Evolutionary conservation across 805 yeast genomes (phyloP), one percentile per base, ranked within the genome.

Genomic region (Komagataella pastoris): DNA sequence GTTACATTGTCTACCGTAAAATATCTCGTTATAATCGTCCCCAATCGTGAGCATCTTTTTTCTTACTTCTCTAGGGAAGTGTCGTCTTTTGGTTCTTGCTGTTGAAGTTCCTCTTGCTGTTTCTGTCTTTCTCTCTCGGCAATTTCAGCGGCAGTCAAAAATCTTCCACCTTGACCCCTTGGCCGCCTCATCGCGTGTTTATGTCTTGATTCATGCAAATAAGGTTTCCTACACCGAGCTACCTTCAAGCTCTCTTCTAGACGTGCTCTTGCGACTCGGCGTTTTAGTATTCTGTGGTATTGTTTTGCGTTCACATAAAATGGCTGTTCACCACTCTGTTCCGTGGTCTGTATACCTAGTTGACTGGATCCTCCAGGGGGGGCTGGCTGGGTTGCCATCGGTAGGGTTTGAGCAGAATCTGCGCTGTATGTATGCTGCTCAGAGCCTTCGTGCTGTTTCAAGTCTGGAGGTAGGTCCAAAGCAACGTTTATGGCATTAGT

Each of bases 171-270:
- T 69, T 93, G 98, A 24, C 99, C 99, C 59, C 99, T 80, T 14
- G 99, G 98, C 65, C 99, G 79, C 63, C 98, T 78, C 99, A 93
- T 93, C 2, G 99, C 99, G 65, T 93, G 99, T 65, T 93, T 91
- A 65, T 93, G 99, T 60, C 99, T 77, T 17, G 97, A 88, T 67
- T 93, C 99, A 64, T 93, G 99, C 49, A 93, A 67, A 66, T 95
- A 91, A 10, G 98, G 97, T 63, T 85, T 84, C 59, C 98, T 79
- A 17, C 95, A 95, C 56, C 96, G 77, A 17, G 93, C 90, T 3
- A 86, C 86, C 61, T 88, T 85, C 56, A 91, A 74, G 47, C 81
- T 79, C 62, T 93, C 98, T 62, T 93, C 98, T 45, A 93, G 74
- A 65, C 83, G 85, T 5, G 97, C 97, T 51, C 99, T 74, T 0